Evolutionary conservation across 768 basidiomycete species (phyloP), one percentile per base, ranked within the genome.

Genomic region (Naganishia vaughanmartiniae): DNA sequence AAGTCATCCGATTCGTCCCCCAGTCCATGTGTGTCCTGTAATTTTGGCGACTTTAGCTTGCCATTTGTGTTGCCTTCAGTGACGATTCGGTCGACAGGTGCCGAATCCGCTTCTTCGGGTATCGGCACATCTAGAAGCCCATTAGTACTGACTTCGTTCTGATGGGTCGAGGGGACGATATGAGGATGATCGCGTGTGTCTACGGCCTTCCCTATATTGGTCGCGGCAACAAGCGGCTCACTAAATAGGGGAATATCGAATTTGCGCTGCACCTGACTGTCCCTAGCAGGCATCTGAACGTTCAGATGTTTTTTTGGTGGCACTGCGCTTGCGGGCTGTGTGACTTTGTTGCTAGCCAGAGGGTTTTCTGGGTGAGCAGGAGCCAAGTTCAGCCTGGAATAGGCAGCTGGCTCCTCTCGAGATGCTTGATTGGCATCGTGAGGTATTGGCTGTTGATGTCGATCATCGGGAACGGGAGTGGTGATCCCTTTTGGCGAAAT

Each of bases 1-100:
- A 54, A 67, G 11, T 68, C 58, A 53, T 54, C 57, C 57, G 39
- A 28, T 26, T 63, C 71, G 19, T 14, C 58, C 31, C 67, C 66
- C 17, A 34, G 54, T 33, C 30, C 42, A 30, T 42, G 14, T 24
- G 19, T 30, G 4, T 69, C 28, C 39, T 48, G 67, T 21, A 58
- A 19, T 42, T 42, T 42, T 26, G 54, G 42, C 68, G 57, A 58
- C 11, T 58, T 34, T 51, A 12, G n/a, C n/a, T 3, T 51, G 12
- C 24, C 24, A n/a, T 24, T n/a, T 24, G 24, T 51, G 48, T n/a
- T 51, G 24, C 7, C n/a, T 3, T 12, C 6, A 51, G 24, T 24
- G 24, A 1, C 24, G 19, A n/a, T 4, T n/a, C 6, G 2, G 4
- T 51, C 24, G 19, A 24, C 48, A 4, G 48, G 4, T 51, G 48